Evolutionary conservation across 2,329 filamentous ascomycete genomes (phyloP).

Genomic region (Purpureocillium lavendulum): DNA sequence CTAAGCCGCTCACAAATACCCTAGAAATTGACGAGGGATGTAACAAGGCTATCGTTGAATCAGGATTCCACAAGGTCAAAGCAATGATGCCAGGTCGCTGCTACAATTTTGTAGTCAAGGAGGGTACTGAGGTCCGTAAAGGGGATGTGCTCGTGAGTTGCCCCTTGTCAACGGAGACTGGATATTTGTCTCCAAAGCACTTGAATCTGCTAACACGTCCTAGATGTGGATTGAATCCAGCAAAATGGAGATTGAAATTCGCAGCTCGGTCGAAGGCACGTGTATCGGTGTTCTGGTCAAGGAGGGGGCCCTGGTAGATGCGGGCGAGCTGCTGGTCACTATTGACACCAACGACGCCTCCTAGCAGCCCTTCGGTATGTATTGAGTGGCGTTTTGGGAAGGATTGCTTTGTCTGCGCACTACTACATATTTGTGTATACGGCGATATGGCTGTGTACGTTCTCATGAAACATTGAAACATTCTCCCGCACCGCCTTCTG

Average conservation of each 20-base stretch:
- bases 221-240: slow-evolving; percentile 25
- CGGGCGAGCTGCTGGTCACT: not conserved
- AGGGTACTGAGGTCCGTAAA: slow-evolving; percentile 14
- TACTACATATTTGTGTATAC: too few relatives aligned
- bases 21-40: too few relatives aligned
- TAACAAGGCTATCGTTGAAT: not conserved
- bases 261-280: slow-evolving; percentile 16
- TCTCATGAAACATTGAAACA: too few relatives aligned
- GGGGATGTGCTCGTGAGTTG: slow-evolving; percentile 18
- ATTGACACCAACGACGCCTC: not conserved
- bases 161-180: not conserved
- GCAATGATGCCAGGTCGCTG: slow-evolving; percentile 25
- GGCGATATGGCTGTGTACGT: too few relatives aligned
- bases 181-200: too few relatives aligned
- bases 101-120: slow-evolving; percentile 20
- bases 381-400: too few relatives aligned
- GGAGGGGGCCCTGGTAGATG: slow-evolving; percentile 20
- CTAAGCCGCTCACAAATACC: not conserved
- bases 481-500: too few relatives aligned
- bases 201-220: not conserved
- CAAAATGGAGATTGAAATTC: slow-evolving; percentile 28
- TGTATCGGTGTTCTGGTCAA: slow-evolving; percentile 16
- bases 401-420: too few relatives aligned
- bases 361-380: too few relatives aligned
- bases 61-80: slow-evolving; percentile 9